phyloP scores from a whole-genome alignment of 2,329 filamentous ascomycete species.

The Fusarium globosum region DNA sequence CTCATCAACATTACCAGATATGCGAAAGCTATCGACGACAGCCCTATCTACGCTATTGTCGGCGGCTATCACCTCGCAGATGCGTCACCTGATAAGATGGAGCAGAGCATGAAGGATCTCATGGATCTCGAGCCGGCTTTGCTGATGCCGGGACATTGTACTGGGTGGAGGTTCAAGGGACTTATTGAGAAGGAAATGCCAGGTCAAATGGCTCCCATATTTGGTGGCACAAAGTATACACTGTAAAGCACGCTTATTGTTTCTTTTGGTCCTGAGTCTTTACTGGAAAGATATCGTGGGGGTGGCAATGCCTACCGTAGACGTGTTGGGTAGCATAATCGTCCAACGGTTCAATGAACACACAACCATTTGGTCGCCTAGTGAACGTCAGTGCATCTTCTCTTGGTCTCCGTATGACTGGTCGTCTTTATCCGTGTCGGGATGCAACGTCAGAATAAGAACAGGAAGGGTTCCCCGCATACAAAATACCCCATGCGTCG shows the following conservation, averaged over 20 bases:
- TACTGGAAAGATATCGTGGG: no score
- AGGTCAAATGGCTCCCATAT: neutral
- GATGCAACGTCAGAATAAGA: neutral
- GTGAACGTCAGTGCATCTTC: no score
- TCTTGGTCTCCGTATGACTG: neutral
- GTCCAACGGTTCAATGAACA: neutral
- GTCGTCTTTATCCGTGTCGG: neutral
- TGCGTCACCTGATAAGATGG: neutral
- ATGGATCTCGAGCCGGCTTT: neutral
- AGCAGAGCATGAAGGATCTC: neutral
- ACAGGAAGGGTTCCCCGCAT: conserved; percentile 4
- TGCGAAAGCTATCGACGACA: neutral
- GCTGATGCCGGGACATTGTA: neutral
- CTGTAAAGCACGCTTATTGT: neutral
- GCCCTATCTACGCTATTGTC: neutral
- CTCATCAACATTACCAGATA: neutral
- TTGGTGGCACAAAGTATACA: neutral
- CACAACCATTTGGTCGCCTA: neutral
- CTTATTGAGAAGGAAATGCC: conserved; percentile 1
- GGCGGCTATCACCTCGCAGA: neutral
- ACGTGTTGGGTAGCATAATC: neutral
- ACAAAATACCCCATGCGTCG: neutral
- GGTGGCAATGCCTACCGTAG: neutral
- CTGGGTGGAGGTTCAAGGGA: neutral
- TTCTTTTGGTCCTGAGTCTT: no score